A percentile compares a stretch with the other conserved stretches of the same genome.
These are phyloP conservation scores for Aspergillus melleus DNA, from an alignment of 2,329 filamentous ascomycete genomes.

Conservation along the genomic window DNA sequence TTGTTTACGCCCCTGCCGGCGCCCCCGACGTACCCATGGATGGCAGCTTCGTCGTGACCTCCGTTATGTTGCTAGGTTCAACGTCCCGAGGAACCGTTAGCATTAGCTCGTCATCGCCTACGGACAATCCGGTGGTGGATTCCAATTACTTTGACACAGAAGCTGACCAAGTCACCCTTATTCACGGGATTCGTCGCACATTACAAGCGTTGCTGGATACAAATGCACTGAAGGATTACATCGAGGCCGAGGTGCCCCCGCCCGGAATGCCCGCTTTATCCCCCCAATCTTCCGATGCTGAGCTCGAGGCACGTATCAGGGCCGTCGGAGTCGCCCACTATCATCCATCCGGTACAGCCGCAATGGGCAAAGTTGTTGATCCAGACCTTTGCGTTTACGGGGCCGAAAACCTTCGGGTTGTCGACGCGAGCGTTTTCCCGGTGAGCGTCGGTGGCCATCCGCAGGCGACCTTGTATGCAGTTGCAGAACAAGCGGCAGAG, in stretches of 20 bases:
- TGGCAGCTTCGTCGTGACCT: slow-evolving; percentile 11
- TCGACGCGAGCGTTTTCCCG: slow-evolving; percentile 3
- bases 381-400: not conserved
- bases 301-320: not conserved
- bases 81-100: slow-evolving; percentile 12
- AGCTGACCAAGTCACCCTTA: not conserved
- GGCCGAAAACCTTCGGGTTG: not conserved
- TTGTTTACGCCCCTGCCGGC: not conserved
- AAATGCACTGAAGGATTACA: not conserved
- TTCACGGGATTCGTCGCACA: slow-evolving; percentile 1
- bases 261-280: not conserved
- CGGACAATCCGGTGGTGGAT: not conserved
- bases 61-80: slow-evolving; percentile 6
- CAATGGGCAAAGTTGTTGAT: not conserved
- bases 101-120: not conserved
- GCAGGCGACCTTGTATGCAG: slow-evolving; percentile 5
- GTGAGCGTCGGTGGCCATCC: slow-evolving; percentile 4
- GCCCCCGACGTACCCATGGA: slow-evolving; percentile 1
- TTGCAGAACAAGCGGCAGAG: slow-evolving; percentile 7
- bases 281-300: not conserved
- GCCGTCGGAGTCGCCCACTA: not conserved
- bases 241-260: not conserved
- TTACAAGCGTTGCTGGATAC: not conserved
- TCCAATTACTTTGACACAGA: slow-evolving; percentile 10
- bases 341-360: not conserved